phyloP scores from a whole-genome alignment of 257 asterid genomes.

The Solanum appendiculatum region DNA sequence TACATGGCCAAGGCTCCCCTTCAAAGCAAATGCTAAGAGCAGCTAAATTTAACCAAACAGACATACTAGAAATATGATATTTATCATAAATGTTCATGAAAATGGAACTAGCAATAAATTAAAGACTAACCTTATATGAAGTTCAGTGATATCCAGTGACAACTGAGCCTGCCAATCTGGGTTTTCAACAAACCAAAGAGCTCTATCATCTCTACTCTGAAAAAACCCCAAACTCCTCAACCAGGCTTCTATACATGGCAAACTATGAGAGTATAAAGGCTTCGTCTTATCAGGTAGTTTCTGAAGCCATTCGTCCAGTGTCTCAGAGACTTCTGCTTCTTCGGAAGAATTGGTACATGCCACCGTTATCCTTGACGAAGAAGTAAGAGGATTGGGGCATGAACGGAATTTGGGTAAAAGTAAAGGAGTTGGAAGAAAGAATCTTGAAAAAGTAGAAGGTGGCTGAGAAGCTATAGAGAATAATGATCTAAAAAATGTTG shows the following conservation, averaged over 20 bases:
- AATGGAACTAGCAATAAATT: neutral
- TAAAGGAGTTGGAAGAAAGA: conserved; percentile 11
- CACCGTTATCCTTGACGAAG: conserved; percentile 17
- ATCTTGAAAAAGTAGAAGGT: conserved; percentile 10
- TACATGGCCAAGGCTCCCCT: no score
- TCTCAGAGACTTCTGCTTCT: conserved; percentile 37
- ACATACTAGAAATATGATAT: neutral
- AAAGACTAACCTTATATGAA: conserved; percentile 55
- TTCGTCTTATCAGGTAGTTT: conserved; percentile 82
- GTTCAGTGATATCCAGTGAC: conserved; percentile 81
- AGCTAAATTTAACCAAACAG: neutral
- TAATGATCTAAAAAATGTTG: neutral
- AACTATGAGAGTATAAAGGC: conserved; percentile 82
- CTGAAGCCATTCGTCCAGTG: conserved; percentile 81
- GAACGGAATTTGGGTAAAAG: conserved; percentile 16
- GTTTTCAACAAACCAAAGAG: conserved; percentile 82
- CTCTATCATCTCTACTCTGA: conserved; percentile 83
- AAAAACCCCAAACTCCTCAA: conserved; percentile 62
- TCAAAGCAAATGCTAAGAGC: neutral
- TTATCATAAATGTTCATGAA: neutral
- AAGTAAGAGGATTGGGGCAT: conserved; percentile 12
- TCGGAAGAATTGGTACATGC: conserved; percentile 36
- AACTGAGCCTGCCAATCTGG: conserved; percentile 86
- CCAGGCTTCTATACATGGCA: conserved; percentile 97
- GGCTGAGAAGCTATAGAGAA: conserved; percentile 7